Conservation (phyloP, 352 stramenopile genomes). For the Globisporangium abappressorium region DNA sequence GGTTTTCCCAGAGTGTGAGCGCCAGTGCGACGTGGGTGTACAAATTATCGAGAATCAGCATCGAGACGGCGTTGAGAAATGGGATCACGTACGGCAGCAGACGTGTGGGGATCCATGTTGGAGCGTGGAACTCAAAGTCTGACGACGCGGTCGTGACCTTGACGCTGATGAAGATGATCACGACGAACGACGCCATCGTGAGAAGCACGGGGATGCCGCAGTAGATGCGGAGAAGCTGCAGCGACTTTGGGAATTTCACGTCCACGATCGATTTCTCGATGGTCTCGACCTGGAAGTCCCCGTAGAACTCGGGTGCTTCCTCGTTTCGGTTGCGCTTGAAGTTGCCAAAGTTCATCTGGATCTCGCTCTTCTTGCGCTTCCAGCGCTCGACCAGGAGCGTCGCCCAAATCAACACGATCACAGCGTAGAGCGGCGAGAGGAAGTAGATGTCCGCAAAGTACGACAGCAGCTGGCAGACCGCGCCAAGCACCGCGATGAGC, state of each 20-base stretch:
- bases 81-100: conserved; percentile 59
- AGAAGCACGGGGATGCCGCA: conserved; percentile 48
- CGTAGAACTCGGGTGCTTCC: conserved; percentile 51
- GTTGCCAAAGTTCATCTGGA: conserved; percentile 79
- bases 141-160: conserved; percentile 38
- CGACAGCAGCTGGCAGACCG: conserved; percentile 48
- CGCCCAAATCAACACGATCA: conserved; percentile 85
- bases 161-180: conserved; percentile 57
- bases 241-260: conserved; percentile 52
- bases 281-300: conserved; percentile 63
- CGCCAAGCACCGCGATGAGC: conserved; percentile 46
- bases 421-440: conserved; percentile 47
- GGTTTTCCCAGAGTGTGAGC: conserved; percentile 75
- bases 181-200: conserved; percentile 44
- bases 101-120: conserved; percentile 36
- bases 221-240: conserved; percentile 67
- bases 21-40: conserved; percentile 58
- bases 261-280: conserved; percentile 42
- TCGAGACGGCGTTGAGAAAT: conserved; percentile 60
- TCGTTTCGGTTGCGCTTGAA: conserved; percentile 60
- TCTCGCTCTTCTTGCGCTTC: conserved; percentile 86
- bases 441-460: conserved; percentile 28
- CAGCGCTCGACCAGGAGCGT: conserved; percentile 87
- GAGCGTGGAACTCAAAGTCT: conserved; percentile 18
- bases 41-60: conserved; percentile 70